Evolutionary conservation across 345 rosid genomes (phyloP), one percentile per base, ranked within the genome.

Genomic region (Pelargonium nanum): DNA sequence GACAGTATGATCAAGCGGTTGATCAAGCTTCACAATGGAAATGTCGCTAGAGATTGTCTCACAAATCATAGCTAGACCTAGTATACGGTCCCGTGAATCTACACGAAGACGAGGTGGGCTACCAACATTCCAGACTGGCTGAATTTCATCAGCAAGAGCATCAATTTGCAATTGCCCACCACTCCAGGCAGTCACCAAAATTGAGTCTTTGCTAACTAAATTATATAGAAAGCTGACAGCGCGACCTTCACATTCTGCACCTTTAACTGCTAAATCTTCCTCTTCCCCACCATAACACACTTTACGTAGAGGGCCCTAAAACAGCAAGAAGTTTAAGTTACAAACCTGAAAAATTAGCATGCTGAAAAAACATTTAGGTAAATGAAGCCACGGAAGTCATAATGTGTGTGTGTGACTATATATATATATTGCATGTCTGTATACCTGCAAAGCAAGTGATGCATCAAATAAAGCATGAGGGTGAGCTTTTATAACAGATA

Each of bases 121-220:
- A 68, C 79, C 87, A 69, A 74, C 61, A 24, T 73, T 83, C 99
- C 99, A 90, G 56, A 87, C 83, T 61, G 97, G 97, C 78, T 90
- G 97, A 67, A 90, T 85, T 81, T 94, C 99, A 81, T 94, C 97
- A 60, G 93, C 96, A 57, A 94, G 73, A 65, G 96, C 96, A 64
- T 90, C 95, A 68, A 94, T 79, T 75, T 94, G 95, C 78, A 90
- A 66, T 58, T 90, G 96, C 51, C 99, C 97, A 65, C 85, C 87
- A 81, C 89, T 88, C 99, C 97, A 90, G 61, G 96, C 96, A 59
- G 92, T 90, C 67, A 90, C 95, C 74, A 94, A 72, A 72, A 94
- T 70, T 10, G 96, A 83, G 71, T 94, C 99, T 78, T 86, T 94
- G 86, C 95, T 76, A 64, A 86, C 83, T 59, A 83, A 63, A 66